A percentile compares a stretch with the other conserved stretches of the same genome.
Conservation (phyloP, 768 basidiomycete species). For the Lactarius deliciosus region DNA sequence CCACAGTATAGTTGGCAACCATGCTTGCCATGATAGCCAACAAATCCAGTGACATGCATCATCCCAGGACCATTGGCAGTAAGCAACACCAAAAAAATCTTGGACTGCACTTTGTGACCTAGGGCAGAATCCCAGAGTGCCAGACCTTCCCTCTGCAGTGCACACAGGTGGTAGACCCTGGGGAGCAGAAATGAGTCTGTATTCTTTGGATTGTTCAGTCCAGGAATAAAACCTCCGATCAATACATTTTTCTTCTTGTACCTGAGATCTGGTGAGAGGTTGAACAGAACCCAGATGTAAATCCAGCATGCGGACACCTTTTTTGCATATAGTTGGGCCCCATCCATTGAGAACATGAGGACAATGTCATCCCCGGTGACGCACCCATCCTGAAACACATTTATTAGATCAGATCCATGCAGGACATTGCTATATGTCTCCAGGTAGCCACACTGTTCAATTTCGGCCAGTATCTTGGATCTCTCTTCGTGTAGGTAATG, state of each 20-base stretch:
- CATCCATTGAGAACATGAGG: conserved; percentile 41
- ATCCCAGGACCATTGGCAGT: conserved; percentile 40
- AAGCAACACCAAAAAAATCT: conserved; percentile 26
- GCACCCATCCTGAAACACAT: conserved; percentile 26
- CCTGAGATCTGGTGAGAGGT: too few species aligned
- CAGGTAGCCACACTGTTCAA: background rate
- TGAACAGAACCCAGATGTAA: conserved; percentile 42
- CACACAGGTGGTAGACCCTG: conserved; percentile 38
- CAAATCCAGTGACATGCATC: conserved; percentile 37
- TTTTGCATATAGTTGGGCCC: conserved; percentile 42
- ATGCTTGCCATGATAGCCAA: conserved; percentile 37
- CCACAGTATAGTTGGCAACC: conserved; percentile 39
- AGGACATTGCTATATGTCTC: conserved; percentile 36
- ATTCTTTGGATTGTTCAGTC: conserved; percentile 39
- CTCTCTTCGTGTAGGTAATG: too few species aligned
- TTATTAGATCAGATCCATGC: conserved; percentile 34
- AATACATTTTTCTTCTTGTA: conserved; percentile 37
- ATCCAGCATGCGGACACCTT: conserved; percentile 40
- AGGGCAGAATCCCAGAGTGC: conserved; percentile 31
- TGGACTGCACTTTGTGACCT: conserved; percentile 6
- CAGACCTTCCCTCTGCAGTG: conserved; percentile 34
- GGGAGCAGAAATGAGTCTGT: conserved; percentile 37
- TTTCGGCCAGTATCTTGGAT: background rate
- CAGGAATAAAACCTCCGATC: conserved; percentile 36
- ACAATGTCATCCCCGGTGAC: conserved; percentile 36